Evolutionary conservation across 1,284 basidiomycete genomes (phyloP).

Genomic region (Cutaneotrichosporon cutaneum): DNA sequence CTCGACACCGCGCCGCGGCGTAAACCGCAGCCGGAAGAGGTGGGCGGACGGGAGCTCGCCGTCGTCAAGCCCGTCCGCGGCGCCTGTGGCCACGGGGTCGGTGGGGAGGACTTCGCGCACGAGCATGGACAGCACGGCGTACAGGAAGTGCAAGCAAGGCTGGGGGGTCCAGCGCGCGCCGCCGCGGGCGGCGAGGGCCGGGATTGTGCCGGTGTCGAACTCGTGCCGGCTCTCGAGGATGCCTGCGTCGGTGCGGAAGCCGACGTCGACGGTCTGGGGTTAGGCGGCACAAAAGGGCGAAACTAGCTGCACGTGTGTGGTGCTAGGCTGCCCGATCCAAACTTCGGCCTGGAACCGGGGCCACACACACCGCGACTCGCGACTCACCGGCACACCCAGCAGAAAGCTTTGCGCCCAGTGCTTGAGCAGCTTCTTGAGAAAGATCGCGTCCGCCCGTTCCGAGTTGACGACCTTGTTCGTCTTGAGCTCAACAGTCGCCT

Average conservation of each 20-base stretch:
- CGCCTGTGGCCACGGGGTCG: conserved; percentile 29
- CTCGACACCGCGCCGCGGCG: conserved; percentile 44
- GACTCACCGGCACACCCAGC: conserved; percentile 77
- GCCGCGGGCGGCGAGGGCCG: conserved; percentile 36
- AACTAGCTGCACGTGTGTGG: too few relatives aligned
- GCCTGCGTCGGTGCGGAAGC: conserved; percentile 81
- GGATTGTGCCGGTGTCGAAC: conserved; percentile 71
- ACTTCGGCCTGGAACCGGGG: too few relatives aligned
- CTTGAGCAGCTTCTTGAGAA: conserved; percentile 91
- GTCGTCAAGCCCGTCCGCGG: conserved; percentile 12
- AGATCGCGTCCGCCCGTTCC: conserved; percentile 66
- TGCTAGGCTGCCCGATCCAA: too few relatives aligned
- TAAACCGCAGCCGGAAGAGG: conserved; percentile 45
- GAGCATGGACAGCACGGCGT: conserved; percentile 38
- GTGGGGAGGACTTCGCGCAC: conserved; percentile 37
- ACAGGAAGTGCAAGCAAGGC: conserved; percentile 41
- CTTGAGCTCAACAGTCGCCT: conserved; percentile 80
- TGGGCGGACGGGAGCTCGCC: conserved; percentile 33
- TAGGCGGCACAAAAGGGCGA: too few relatives aligned
- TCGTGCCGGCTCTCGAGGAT: conserved; percentile 62
- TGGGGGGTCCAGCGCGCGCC: conserved; percentile 35
- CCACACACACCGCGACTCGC: neutral
- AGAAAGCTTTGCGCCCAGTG: conserved; percentile 96
- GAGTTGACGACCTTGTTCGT: conserved; percentile 78
- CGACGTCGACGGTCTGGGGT: conserved; percentile 76